Evolutionary conservation across 176 grass and related monocot genomes (phyloP).

Genomic region (Bolboschoenus planiculmis): DNA sequence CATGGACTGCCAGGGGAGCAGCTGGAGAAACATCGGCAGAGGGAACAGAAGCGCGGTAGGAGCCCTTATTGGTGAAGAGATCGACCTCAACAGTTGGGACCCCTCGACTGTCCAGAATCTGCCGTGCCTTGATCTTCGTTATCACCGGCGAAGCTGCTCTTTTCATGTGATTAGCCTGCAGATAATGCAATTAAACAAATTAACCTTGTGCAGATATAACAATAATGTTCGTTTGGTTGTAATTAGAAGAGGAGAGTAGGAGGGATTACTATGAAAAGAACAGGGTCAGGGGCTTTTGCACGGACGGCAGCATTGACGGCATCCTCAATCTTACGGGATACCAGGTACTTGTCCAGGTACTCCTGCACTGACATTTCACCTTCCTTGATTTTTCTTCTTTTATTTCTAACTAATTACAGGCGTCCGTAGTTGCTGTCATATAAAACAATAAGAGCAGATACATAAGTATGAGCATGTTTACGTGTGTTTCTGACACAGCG

Average conservation of each 20-base stretch:
- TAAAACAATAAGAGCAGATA: no score
- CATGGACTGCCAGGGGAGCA: slow-evolving; percentile 28
- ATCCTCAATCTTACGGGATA: slow-evolving; percentile 94
- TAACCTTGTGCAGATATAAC: background rate
- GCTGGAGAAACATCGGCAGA: slow-evolving; percentile 22
- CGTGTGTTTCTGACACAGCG: background rate
- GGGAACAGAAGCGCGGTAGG: slow-evolving; percentile 70
- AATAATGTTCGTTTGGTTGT: background rate
- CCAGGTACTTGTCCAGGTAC: slow-evolving; percentile 82
- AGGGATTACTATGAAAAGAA: slow-evolving; percentile 61
- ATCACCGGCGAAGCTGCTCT: slow-evolving; percentile 69
- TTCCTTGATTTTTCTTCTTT: background rate
- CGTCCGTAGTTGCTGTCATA: background rate
- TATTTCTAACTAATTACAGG: background rate
- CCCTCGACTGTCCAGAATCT: slow-evolving; percentile 86
- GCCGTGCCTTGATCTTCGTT: slow-evolving; percentile 70
- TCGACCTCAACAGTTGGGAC: slow-evolving; percentile 79
- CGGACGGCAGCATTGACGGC: slow-evolving; percentile 96
- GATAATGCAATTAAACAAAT: background rate
- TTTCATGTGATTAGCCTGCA: slow-evolving; percentile 78
- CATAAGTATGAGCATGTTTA: background rate
- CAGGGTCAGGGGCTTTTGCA: slow-evolving; percentile 64
- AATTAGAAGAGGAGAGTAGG: background rate
- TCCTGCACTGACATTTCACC: slow-evolving; percentile 81
- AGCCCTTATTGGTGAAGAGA: slow-evolving; percentile 93